Evolutionary conservation across 2,329 filamentous ascomycete genomes (phyloP).

Genomic region (Talaromyces sp.): DNA sequence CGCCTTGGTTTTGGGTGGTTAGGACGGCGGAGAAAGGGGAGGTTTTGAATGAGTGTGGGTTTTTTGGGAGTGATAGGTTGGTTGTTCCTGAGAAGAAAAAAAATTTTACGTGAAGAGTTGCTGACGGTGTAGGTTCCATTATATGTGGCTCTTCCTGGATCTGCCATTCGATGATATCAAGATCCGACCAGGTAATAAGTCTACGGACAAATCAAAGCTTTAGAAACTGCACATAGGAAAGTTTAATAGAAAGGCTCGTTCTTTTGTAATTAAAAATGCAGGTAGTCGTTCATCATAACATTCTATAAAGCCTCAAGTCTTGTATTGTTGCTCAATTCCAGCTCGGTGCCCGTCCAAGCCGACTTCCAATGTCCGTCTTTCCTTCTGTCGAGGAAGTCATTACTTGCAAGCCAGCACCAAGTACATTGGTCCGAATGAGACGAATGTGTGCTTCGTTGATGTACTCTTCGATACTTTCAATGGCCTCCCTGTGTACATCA

Average conservation of each 20-base stretch:
- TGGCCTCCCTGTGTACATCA: constrained; percentile 63
- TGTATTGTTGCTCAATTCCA: neutral
- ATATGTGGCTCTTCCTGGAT: constrained; percentile 61
- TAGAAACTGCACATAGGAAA: neutral
- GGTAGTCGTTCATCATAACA: neutral
- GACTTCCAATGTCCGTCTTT: neutral
- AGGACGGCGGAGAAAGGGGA: constrained; percentile 46
- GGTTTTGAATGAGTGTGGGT: constrained; percentile 37
- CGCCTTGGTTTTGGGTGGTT: constrained; percentile 68
- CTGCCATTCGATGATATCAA: constrained; percentile 37
- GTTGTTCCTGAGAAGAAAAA: constrained; percentile 27
- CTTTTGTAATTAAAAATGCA: neutral
- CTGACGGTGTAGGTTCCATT: constrained; percentile 27
- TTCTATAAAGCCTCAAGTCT: neutral
- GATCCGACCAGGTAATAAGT: constrained; percentile 1
- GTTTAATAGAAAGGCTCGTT: neutral
- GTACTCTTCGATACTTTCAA: constrained; percentile 64
- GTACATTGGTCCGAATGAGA: constrained; percentile 69
- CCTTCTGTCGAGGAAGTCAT: constrained; percentile 21
- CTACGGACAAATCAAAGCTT: neutral
- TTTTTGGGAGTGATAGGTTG: constrained; percentile 74
- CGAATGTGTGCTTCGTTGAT: constrained; percentile 70
- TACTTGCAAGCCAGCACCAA: constrained; percentile 69
- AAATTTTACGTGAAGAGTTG: neutral
- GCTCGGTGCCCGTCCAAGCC: neutral